Conservation (phyloP, 2,329 filamentous ascomycete species). For the Sporothrix brunneoviolacea region DNA sequence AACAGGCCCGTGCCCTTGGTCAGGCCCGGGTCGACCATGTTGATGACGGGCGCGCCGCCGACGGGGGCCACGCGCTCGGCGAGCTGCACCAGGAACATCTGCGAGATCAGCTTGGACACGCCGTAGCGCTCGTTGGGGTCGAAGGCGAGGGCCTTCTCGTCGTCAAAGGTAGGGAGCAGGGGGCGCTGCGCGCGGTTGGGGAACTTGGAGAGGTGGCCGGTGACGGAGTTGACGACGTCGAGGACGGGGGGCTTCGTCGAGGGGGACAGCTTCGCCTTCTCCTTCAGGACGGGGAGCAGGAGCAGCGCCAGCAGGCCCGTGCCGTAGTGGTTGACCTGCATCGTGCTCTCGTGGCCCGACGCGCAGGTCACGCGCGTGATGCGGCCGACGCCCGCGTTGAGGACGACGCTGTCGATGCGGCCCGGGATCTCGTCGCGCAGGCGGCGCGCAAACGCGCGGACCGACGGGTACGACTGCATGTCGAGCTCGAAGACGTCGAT, state of each 20-base stretch:
- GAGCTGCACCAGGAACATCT: constrained; percentile 20
- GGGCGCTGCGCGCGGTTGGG: constrained; percentile 16
- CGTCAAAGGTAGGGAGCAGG: constrained; percentile 17
- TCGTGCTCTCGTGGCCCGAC: constrained; percentile 20
- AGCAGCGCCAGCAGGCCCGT: constrained; percentile 30
- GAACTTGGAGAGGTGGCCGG: constrained; percentile 19
- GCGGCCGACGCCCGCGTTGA: constrained; percentile 8
- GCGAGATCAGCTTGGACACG: constrained; percentile 26
- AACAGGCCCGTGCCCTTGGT: constrained; percentile 10
- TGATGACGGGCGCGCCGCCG: constrained; percentile 2
- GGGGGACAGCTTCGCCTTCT: not conserved
- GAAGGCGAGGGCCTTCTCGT: not conserved
- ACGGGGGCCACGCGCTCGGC: not conserved
- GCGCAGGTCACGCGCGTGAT: constrained; percentile 19
- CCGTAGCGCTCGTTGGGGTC: constrained; percentile 7
- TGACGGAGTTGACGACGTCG: constrained; percentile 21
- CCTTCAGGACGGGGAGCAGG: constrained; percentile 37
- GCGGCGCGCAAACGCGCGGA: constrained; percentile 27
- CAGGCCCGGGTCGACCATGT: constrained; percentile 13
- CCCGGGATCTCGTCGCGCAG: not conserved
- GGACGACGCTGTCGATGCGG: constrained; percentile 10
- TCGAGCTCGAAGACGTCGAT: constrained; percentile 35
- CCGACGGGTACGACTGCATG: constrained; percentile 28
- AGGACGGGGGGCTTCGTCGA: constrained; percentile 7
- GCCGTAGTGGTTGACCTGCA: constrained; percentile 30